phyloP scores from a whole-genome alignment of 371 early-diverging fungal genomes.

The Mortierella sp. region DNA sequence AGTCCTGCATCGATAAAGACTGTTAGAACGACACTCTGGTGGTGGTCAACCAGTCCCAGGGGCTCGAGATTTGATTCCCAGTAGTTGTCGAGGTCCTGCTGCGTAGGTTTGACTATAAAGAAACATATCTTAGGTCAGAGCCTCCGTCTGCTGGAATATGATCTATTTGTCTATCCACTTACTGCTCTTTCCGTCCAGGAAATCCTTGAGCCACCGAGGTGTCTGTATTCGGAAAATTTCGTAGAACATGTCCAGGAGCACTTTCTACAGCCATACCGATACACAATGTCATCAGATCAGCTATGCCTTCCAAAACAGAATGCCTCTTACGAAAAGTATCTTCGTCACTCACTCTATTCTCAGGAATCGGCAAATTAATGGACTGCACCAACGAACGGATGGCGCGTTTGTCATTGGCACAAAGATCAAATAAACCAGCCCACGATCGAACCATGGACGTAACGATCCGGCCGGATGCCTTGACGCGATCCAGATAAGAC shows the following conservation, averaged over 20 bases:
- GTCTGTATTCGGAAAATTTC: conserved; percentile 79
- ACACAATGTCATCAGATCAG: neutral
- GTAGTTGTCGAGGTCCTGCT: conserved; percentile 37
- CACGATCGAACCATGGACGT: conserved; percentile 77
- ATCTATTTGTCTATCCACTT: conserved; percentile 1
- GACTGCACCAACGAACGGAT: conserved; percentile 82
- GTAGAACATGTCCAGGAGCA: conserved; percentile 81
- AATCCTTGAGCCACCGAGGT: conserved; percentile 65
- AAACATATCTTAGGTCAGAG: no score
- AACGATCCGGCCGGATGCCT: conserved; percentile 70
- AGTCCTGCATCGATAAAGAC: conserved; percentile 86
- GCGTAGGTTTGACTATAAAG: conserved; percentile 47
- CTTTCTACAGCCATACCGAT: conserved; percentile 60
- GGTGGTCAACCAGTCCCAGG: conserved; percentile 77
- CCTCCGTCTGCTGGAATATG: neutral
- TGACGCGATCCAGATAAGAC: conserved; percentile 73
- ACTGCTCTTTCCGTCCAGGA: conserved; percentile 43
- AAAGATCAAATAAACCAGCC: conserved; percentile 83
- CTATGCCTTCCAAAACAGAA: no score
- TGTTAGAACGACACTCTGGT: conserved; percentile 75
- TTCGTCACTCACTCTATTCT: conserved; percentile 70
- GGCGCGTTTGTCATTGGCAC: conserved; percentile 77
- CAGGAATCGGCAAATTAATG: conserved; percentile 77
- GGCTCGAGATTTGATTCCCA: conserved; percentile 34
- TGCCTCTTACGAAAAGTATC: neutral